These are phyloP conservation scores for Talaromyces nanjingensis DNA, from an alignment of 495 filamentous ascomycete species.

Conservation along the genomic window DNA sequence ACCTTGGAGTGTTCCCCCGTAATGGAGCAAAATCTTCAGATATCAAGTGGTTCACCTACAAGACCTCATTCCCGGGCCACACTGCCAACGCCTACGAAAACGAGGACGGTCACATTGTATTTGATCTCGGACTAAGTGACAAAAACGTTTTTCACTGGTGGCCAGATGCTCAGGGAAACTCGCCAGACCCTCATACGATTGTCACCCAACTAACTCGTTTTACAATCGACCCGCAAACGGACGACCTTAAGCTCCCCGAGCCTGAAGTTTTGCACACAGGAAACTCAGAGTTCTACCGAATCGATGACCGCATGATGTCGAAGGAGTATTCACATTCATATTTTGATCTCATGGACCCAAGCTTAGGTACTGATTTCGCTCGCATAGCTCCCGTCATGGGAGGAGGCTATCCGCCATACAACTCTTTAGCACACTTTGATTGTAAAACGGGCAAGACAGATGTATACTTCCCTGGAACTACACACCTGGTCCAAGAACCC, in stretches of 20 bases:
- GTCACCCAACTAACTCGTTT: conserved; percentile 22
- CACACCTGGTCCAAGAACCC: conserved; percentile 50
- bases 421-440: conserved; percentile 39
- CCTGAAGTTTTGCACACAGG: conserved; percentile 32
- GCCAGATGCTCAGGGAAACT: conserved; percentile 33
- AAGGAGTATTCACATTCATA: conserved; percentile 49
- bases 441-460: conserved; percentile 21
- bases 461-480: conserved; percentile 38
- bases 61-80: conserved; percentile 39
- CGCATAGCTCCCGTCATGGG: too few species aligned
- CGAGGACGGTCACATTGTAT: conserved; percentile 37
- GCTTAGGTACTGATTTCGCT: conserved; percentile 38
- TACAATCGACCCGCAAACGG: conserved; percentile 7
- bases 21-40: conserved; percentile 40
- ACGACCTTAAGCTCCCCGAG: conserved; percentile 17
- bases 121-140: conserved; percentile 49
- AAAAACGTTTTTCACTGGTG: conserved; percentile 54
- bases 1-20: conserved; percentile 43
- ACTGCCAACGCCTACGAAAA: conserved; percentile 45
- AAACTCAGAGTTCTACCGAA: conserved; percentile 50
- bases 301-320: conserved; percentile 49
- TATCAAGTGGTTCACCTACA: conserved; percentile 23
- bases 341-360: conserved; percentile 40
- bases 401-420: conserved; percentile 26
- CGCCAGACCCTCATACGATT: conserved; percentile 16